Evolutionary conservation across 2,329 filamentous ascomycete genomes (phyloP).

Genomic region (Monosporascus sp.): DNA sequence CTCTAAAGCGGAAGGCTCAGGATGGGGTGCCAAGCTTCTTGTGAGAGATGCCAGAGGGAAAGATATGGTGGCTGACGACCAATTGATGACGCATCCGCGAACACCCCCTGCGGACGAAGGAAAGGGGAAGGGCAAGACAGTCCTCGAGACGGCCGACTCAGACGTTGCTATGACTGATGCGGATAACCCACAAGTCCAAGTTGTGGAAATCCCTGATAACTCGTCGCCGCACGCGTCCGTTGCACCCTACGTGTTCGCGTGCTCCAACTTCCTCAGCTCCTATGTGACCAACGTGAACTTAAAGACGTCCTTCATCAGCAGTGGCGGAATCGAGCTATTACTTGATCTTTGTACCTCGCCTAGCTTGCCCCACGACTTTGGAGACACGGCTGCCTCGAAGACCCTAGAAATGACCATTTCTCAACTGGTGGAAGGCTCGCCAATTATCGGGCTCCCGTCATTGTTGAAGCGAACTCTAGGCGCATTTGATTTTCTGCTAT

Average conservation of each 20-base stretch:
- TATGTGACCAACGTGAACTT: conserved; percentile 72
- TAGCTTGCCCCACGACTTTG: conserved; percentile 70
- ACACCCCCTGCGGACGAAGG: conserved; percentile 17
- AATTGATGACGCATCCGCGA: conserved; percentile 23
- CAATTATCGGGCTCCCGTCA: conserved; percentile 76
- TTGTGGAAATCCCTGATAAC: conserved; percentile 10
- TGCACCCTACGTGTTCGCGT: conserved; percentile 67
- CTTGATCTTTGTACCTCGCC: conserved; percentile 80
- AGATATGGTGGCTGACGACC: conserved; percentile 50
- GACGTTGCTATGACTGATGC: conserved; percentile 66
- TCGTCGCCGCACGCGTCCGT: conserved; percentile 34
- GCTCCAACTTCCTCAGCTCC: conserved; percentile 67
- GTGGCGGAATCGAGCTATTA: conserved; percentile 75
- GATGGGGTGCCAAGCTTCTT: conserved; percentile 77
- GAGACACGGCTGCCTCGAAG: conserved; percentile 61
- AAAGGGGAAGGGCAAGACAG: conserved; percentile 35
- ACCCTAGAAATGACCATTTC: conserved; percentile 70
- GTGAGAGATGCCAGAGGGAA: conserved; percentile 54
- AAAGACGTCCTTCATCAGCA: conserved; percentile 68
- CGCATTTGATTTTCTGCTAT: conserved; percentile 62
- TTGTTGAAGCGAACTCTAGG: conserved; percentile 69
- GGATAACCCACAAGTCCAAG: conserved; percentile 19
- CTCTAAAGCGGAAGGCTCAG: conserved; percentile 60
- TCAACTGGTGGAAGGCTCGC: conserved; percentile 72
- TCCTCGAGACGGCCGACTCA: conserved; percentile 27